Evolutionary conservation across 768 basidiomycete species (phyloP).

Genomic region (Serpula lacrymans): DNA sequence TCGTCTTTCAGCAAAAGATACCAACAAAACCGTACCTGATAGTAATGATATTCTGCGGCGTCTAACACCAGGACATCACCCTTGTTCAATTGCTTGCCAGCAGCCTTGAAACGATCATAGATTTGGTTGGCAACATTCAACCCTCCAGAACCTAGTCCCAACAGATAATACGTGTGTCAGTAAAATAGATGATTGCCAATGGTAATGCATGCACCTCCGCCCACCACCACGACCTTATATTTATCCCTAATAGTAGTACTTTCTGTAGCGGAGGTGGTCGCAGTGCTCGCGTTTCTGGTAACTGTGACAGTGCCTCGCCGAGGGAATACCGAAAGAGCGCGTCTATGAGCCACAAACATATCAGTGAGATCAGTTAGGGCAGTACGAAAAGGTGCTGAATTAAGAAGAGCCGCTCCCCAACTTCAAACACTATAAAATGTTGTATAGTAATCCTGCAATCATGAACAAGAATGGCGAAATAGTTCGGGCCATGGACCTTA

Average conservation of each 20-base stretch:
- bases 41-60: constrained; percentile 77
- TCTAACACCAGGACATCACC: constrained; percentile 90
- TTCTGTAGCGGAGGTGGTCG: constrained; percentile 1
- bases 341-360: constrained; percentile 11
- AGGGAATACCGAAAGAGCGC: constrained; percentile 7
- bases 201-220: constrained; percentile 73
- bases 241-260: constrained; percentile 42
- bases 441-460: not conserved
- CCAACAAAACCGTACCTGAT: constrained; percentile 62
- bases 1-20: not conserved
- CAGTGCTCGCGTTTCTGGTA: constrained; percentile 20
- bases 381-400: not conserved
- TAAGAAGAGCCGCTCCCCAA: too few relatives aligned
- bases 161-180: constrained; percentile 8
- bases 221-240: constrained; percentile 83
- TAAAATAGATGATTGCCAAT: too few relatives aligned
- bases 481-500: too few relatives aligned
- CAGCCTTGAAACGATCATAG: constrained; percentile 70
- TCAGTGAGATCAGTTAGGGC: not conserved
- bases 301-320: constrained; percentile 5
- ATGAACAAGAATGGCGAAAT: constrained; percentile 1
- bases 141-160: constrained; percentile 83
- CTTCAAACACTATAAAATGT: too few relatives aligned
- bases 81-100: constrained; percentile 60
- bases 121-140: constrained; percentile 86